Percentiles rank a stretch among this genome's conserved stretches.
phyloP scores from a whole-genome alignment of 108 stramenopile species.

The Skeletonema grethae region DNA sequence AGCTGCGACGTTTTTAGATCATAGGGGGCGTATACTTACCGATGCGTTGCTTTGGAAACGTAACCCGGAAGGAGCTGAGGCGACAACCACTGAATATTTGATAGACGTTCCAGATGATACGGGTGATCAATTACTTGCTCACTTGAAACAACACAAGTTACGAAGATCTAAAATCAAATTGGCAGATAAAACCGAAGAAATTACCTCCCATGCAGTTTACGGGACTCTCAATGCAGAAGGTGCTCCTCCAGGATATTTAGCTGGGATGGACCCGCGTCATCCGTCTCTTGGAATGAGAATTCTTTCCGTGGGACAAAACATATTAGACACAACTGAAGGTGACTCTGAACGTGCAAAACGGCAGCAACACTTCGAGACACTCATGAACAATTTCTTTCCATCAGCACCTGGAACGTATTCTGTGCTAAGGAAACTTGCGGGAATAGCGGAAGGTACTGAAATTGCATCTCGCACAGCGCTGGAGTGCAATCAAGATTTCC shows the following conservation, averaged over 20 bases:
- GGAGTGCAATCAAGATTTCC: constrained; percentile 92
- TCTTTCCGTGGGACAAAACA: constrained; percentile 51
- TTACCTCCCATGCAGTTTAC: constrained; percentile 70
- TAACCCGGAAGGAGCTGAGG: neutral
- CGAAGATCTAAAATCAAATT: constrained; percentile 73
- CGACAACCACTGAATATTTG: constrained; percentile 54
- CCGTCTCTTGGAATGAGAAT: constrained; percentile 81
- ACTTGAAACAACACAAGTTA: constrained; percentile 71
- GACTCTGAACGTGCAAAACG: constrained; percentile 12
- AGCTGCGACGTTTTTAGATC: constrained; percentile 78
- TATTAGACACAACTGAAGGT: constrained; percentile 9
- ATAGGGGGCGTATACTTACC: constrained; percentile 81
- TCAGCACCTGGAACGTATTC: constrained; percentile 64
- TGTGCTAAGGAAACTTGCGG: constrained; percentile 68
- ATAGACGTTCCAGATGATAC: constrained; percentile 75
- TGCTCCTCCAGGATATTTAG: constrained; percentile 68
- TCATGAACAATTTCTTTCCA: constrained; percentile 67
- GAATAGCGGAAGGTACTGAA: constrained; percentile 89
- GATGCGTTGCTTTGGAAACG: constrained; percentile 84
- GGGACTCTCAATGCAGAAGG: constrained; percentile 75
- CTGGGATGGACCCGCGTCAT: constrained; percentile 83
- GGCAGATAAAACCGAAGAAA: constrained; percentile 55
- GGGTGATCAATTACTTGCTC: constrained; percentile 60
- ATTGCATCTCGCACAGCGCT: constrained; percentile 77
- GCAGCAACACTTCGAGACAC: constrained; percentile 33